Evolutionary conservation across 2,329 filamentous ascomycete species (phyloP).

Genomic region (Bipolaris gigantea): DNA sequence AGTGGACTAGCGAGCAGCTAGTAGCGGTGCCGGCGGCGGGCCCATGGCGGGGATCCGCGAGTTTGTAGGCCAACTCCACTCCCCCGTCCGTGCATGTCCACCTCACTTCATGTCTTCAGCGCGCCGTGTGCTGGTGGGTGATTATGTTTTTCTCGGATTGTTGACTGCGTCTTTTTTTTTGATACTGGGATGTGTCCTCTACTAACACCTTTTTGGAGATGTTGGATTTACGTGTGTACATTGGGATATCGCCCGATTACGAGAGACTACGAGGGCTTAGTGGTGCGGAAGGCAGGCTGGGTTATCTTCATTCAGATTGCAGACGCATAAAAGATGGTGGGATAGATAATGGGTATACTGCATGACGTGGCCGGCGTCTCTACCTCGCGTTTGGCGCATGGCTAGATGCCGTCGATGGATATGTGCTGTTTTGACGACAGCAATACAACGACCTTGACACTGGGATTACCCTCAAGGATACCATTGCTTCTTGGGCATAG

Average conservation of each 20-base stretch:
- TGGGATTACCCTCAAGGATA: neutral
- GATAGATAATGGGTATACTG: neutral
- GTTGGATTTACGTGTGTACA: neutral
- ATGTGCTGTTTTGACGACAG: slow-evolving; percentile 4
- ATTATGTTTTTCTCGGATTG: neutral
- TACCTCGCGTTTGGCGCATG: neutral
- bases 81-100: slow-evolving; percentile 22
- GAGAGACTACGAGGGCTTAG: neutral
- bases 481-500: slow-evolving; percentile 5
- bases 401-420: neutral
- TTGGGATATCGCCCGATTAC: slow-evolving; percentile 3
- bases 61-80: neutral
- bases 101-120: slow-evolving; percentile 25
- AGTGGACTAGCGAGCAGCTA: too few species aligned
- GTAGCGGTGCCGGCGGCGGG: slow-evolving; percentile 20
- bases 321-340: neutral
- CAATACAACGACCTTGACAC: neutral
- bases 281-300: neutral
- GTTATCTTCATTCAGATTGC: neutral
- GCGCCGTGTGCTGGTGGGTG: slow-evolving; percentile 10
- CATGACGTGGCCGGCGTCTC: neutral
- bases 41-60: slow-evolving; percentile 17
- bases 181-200: slow-evolving; percentile 2
- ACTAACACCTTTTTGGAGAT: neutral
- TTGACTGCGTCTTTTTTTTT: neutral